A percentile compares a stretch with the other conserved stretches of the same genome.
Conservation (phyloP, 148 eudicot species). For the Rhododendron kiyosumense region DNA sequence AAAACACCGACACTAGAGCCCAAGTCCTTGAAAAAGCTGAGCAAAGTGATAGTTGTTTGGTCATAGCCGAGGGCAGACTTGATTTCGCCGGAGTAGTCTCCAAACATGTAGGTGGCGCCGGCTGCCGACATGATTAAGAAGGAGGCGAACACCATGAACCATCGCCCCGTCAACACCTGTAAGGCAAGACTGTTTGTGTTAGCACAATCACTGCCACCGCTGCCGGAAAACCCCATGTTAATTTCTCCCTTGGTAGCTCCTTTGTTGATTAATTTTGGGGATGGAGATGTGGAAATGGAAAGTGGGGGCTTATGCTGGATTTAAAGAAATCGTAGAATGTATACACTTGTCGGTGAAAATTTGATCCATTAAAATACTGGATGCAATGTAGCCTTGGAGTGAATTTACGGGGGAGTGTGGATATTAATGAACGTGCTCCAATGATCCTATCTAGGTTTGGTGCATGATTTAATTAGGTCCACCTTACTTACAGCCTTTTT, state of each 20-base stretch:
- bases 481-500: not conserved
- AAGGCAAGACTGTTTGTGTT: slow-evolving; percentile 10
- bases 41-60: slow-evolving; percentile 35
- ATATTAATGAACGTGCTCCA: no score
- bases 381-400: not conserved
- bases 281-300: not conserved
- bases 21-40: slow-evolving; percentile 44
- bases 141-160: slow-evolving; percentile 53
- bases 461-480: not conserved
- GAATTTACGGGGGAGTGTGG: not conserved
- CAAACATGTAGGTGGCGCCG: slow-evolving; percentile 49
- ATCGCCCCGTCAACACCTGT: slow-evolving; percentile 32
- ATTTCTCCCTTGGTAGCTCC: not conserved
- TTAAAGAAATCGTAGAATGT: no score
- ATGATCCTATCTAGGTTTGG: not conserved
- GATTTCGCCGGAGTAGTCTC: slow-evolving; percentile 31
- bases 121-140: slow-evolving; percentile 36
- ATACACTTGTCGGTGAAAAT: no score
- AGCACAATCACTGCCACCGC: not conserved
- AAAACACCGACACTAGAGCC: slow-evolving; percentile 40
- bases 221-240: not conserved
- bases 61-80: slow-evolving; percentile 36
- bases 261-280: not conserved
- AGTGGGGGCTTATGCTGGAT: not conserved
- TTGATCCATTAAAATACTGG: no score